Percentiles rank a stretch among this genome's conserved stretches.
phyloP scores from a whole-genome alignment of 208 protist genomes.

The Phytomonas francai region DNA sequence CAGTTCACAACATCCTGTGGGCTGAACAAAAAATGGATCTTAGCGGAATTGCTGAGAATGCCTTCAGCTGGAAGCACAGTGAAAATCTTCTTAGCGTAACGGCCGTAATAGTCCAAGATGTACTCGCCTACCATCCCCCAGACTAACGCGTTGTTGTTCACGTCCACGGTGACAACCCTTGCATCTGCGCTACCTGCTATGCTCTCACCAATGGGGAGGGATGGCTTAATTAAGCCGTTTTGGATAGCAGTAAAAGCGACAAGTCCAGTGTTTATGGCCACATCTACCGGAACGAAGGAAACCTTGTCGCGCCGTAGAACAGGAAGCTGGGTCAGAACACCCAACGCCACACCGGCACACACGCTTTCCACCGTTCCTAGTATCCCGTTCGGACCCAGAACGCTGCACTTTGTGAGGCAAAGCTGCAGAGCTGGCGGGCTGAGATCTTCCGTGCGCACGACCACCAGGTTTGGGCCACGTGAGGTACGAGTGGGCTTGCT shows the following conservation, averaged over 20 bases:
- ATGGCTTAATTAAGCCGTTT: slow-evolving; percentile 9
- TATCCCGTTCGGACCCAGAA: slow-evolving; percentile 3
- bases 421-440: slow-evolving; percentile 49
- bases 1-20: slow-evolving; percentile 18
- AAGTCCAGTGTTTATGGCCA: slow-evolving; percentile 45
- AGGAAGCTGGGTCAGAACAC: slow-evolving; percentile 37
- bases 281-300: slow-evolving; percentile 51
- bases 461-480: slow-evolving; percentile 8
- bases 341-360: slow-evolving; percentile 47
- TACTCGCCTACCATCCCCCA: slow-evolving; percentile 79
- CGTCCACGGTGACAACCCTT: neutral
- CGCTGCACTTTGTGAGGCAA: slow-evolving; percentile 19
- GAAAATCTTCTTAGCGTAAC: slow-evolving; percentile 18
- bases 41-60: slow-evolving; percentile 12
- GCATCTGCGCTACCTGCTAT: neutral
- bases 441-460: slow-evolving; percentile 25
- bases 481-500: neutral
- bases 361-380: slow-evolving; percentile 32
- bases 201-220: slow-evolving; percentile 9
- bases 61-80: slow-evolving; percentile 27
- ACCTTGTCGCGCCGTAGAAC: slow-evolving; percentile 26
- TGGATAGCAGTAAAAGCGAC: slow-evolving; percentile 13
- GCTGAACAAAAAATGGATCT: slow-evolving; percentile 23
- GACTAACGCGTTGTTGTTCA: slow-evolving; percentile 23
- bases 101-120: slow-evolving; percentile 64